Evolutionary conservation across 371 early-diverging fungal genomes (phyloP), one percentile per base, ranked within the genome.

Genomic region (Saksenaea vasiformis): DNA sequence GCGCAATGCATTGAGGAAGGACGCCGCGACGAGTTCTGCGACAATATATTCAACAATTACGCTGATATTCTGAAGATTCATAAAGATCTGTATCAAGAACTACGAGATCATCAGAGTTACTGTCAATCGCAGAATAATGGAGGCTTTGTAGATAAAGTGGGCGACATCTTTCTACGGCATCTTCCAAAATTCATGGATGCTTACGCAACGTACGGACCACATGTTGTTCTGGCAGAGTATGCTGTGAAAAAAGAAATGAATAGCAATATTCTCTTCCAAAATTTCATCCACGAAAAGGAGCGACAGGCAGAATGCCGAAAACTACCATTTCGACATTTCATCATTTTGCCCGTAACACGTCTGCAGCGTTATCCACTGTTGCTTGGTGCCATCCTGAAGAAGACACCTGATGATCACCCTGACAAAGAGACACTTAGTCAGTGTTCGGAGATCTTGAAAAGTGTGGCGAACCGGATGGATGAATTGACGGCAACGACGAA

Each of bases 351-450:
- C 8, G 91, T 92, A 0, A 90, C 93, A 3, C 86, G 95, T n/a
- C 69, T 96, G 54, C 95, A 90, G 8, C 86, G 95, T 19, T 97
- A 95, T 65, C 90, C 91, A 0, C 77, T 97, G 56, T 74, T 97
- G 27, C 79, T 97, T n/a, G 85, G 84, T 55, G 90, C 90, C 1
- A 86, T 94, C 36, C 75, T 93, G 22, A 91, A 94, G 68, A 79
- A 87, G 66, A 93, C 95, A 15, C 88, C 93, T 1, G 86, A 85
- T 7, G 87, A 86, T 55, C 88, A 93, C 67, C 89, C 92, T 0
- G 97, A 96, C 65, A 78, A 79, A 53, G 79, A 72, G n/a, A 78
- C 70, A 65, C 81, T 83, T 51, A 75, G 83, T 8, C 68, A 84
- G 57, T 91, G 86, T n/a, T 71, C 87, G 22, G 77, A 67, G 17